A percentile compares a stretch with the other conserved stretches of the same genome.
Conservation (phyloP, 2,329 filamentous ascomycete genomes). For the Xylariaceae sp. region DNA sequence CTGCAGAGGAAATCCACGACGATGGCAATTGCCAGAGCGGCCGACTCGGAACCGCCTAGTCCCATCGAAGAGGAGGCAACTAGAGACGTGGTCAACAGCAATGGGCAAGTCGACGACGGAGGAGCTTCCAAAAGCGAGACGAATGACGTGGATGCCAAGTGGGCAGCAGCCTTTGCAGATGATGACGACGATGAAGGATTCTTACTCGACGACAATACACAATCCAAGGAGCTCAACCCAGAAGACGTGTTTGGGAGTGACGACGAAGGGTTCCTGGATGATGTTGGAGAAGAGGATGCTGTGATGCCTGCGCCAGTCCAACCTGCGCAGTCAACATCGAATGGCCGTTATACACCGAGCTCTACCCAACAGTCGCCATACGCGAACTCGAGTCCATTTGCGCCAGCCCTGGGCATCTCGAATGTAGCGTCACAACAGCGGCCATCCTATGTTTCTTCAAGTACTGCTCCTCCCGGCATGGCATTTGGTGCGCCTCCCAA, state of each 20-base stretch:
- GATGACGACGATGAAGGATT: constrained; percentile 67
- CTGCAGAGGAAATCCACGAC: constrained; percentile 69
- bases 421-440: constrained; percentile 27
- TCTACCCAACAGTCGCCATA: constrained; percentile 25
- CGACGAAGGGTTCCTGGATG: constrained; percentile 81
- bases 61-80: constrained; percentile 20
- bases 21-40: constrained; percentile 54
- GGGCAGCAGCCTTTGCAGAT: constrained; percentile 77
- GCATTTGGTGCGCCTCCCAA: constrained; percentile 38
- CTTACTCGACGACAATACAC: constrained; percentile 52
- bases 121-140: constrained; percentile 20
- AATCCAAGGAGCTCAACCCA: constrained; percentile 54
- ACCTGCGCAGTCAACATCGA: constrained; percentile 24
- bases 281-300: constrained; percentile 44
- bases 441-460: constrained; percentile 28
- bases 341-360: constrained; percentile 35
- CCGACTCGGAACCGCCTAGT: constrained; percentile 25
- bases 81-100: constrained; percentile 10
- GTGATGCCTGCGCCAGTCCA: constrained; percentile 23
- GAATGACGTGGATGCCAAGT: constrained; percentile 70
- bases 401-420: constrained; percentile 41
- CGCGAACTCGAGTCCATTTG: constrained; percentile 42
- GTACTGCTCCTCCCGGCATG: constrained; percentile 29
- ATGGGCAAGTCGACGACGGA: constrained; percentile 21
- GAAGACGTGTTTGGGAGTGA: constrained; percentile 75